Conservation (phyloP, 1,284 basidiomycete genomes). For the Apiotrichum gracile region DNA sequence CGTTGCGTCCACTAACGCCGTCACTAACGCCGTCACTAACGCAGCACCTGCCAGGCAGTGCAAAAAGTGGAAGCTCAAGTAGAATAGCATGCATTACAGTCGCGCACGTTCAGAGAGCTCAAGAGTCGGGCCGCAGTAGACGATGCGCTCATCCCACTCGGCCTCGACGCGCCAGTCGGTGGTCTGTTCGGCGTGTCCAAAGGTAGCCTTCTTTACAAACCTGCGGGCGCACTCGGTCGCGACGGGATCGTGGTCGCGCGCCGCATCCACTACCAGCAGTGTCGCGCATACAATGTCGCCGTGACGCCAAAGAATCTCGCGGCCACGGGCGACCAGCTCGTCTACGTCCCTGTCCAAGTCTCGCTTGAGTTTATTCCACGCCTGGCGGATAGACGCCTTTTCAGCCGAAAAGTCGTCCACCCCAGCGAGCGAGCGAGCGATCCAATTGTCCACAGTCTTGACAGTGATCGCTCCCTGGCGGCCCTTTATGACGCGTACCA, state of each 20-base stretch:
- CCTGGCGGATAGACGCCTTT: not conserved
- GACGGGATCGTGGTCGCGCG: conserved; percentile 6
- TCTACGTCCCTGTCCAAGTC: conserved; percentile 3
- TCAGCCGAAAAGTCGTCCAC: conserved; percentile 1
- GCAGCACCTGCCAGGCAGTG: no score
- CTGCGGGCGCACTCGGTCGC: conserved; percentile 8
- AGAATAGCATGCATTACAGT: no score
- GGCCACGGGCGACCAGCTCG: conserved; percentile 6
- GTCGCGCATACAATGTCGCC: conserved; percentile 10
- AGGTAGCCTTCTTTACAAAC: not conserved
- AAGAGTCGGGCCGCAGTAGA: no score
- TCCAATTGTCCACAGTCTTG: conserved; percentile 4
- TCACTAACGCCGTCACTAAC: no score
- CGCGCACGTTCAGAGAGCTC: no score
- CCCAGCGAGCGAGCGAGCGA: not conserved
- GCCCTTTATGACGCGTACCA: conserved; percentile 11
- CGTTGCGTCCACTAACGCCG: no score
- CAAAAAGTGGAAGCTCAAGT: no score
- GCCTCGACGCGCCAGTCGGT: no score
- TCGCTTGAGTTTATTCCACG: not conserved
- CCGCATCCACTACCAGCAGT: conserved; percentile 12
- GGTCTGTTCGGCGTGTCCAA: no score
- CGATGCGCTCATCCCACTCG: no score
- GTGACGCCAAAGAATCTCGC: conserved; percentile 3
- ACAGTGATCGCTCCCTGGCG: not conserved